A percentile compares a stretch with the other conserved stretches of the same genome.
Evolutionary conservation across 768 basidiomycete species (phyloP).

Genomic region (Rubroboletus satanas): DNA sequence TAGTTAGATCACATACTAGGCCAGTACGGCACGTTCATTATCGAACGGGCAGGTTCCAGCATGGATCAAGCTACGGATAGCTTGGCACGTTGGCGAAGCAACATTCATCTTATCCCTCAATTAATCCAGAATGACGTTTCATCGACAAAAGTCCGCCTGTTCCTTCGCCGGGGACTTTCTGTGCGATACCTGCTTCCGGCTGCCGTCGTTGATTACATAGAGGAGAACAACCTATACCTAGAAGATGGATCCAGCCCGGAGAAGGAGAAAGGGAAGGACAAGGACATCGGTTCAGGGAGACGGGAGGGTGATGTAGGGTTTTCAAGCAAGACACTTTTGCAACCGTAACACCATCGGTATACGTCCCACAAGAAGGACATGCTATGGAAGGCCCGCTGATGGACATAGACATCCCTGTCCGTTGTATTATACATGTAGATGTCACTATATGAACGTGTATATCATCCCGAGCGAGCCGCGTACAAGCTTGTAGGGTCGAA

Average conservation of each 20-base stretch:
- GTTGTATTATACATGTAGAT: slow-evolving; percentile 1
- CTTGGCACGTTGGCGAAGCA: slow-evolving; percentile 72
- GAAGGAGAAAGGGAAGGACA: slow-evolving; percentile 39
- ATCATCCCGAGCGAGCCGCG: background rate
- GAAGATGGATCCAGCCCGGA: slow-evolving; percentile 47
- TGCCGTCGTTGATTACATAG: slow-evolving; percentile 92
- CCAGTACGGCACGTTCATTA: slow-evolving; percentile 89
- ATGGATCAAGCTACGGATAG: slow-evolving; percentile 79
- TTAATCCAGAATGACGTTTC: slow-evolving; percentile 97
- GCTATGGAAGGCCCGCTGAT: background rate
- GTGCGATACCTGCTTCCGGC: slow-evolving; percentile 89
- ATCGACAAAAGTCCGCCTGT: slow-evolving; percentile 85
- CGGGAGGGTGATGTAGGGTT: slow-evolving; percentile 21
- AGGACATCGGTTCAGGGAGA: slow-evolving; percentile 28
- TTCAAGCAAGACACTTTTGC: slow-evolving; percentile 7
- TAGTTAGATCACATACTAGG: slow-evolving; percentile 97
- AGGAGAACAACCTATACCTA: slow-evolving; percentile 71
- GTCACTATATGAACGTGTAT: background rate
- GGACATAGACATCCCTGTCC: background rate
- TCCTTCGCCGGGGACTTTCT: slow-evolving; percentile 74
- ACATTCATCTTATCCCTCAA: slow-evolving; percentile 89
- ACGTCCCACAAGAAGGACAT: background rate
- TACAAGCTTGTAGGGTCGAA: background rate
- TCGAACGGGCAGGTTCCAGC: slow-evolving; percentile 92
- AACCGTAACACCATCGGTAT: slow-evolving; percentile 1